A percentile compares a stretch with the other conserved stretches of the same genome.
phyloP scores from a whole-genome alignment of 2,329 filamentous ascomycete genomes.

The Cadophora malorum region DNA sequence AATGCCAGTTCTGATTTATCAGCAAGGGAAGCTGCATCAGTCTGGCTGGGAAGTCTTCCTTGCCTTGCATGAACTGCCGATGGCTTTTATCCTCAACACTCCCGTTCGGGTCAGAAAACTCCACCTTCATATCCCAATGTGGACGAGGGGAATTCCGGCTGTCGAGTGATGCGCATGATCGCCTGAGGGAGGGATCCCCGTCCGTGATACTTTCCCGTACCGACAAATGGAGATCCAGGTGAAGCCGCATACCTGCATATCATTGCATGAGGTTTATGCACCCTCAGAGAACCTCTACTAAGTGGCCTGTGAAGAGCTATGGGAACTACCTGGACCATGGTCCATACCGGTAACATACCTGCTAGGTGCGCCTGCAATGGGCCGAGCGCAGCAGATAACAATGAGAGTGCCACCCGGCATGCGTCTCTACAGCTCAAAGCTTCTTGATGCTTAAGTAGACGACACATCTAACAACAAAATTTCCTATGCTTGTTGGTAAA shows the following conservation, averaged over 20 bases:
- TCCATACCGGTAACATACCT: neutral
- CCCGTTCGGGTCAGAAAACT: neutral
- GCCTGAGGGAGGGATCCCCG: constrained; percentile 23
- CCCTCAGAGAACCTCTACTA: constrained; percentile 1
- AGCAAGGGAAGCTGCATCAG: neutral
- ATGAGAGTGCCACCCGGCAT: constrained; percentile 19
- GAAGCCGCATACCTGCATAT: constrained; percentile 23
- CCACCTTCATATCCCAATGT: neutral
- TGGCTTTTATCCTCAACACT: neutral
- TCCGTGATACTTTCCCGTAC: constrained; percentile 26
- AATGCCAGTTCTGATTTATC: neutral
- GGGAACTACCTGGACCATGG: neutral
- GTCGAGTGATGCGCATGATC: constrained; percentile 30
- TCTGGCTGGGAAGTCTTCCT: neutral
- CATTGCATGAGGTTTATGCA: constrained; percentile 38
- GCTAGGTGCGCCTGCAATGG: neutral
- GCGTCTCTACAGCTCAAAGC: neutral
- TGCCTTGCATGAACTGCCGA: constrained; percentile 4
- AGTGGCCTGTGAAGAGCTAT: constrained; percentile 29
- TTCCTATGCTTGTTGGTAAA: neutral
- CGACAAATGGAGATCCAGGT: constrained; percentile 23
- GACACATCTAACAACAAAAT: neutral
- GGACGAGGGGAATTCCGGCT: neutral
- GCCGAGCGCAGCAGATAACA: constrained; percentile 18
- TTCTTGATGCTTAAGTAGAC: neutral